Evolutionary conservation across 371 early-diverging fungal species (phyloP), one percentile per base, ranked within the genome.

Genomic region (Globomyces sp.): DNA sequence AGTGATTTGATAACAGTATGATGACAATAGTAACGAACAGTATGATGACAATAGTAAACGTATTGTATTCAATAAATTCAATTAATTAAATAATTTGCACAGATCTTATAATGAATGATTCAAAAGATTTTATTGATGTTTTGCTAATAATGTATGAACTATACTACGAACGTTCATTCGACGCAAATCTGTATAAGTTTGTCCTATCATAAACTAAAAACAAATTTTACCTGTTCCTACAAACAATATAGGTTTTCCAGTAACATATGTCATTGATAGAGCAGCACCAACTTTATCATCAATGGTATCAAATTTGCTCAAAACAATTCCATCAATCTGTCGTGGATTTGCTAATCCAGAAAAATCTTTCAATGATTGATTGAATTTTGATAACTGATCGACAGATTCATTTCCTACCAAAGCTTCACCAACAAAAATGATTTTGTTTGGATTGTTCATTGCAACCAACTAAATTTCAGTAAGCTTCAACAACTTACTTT

Each of bases 351-450:
- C 67, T 68, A 67, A 41, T n/a, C 75, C 67, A 85, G 70, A 24
- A 70, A 89, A 94, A 67, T 96, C 96, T 70, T 91, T 87, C 42
- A 99, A 80, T 1, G 95, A 94, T 64, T 90, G 91, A 83, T 99
- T 99, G 85, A 99, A 99, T 80, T 96, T 96, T 34, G 88, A 89
- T 63, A 99, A 83, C 79, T 99, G 99, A 74, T 98, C 95, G 11
- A 99, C 90, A 4, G 97, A 93, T 78, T 99, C 99, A 71, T 94
- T 96, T 49, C 99, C 99, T 9, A 99, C 98, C 13, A 99, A 78
- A 1, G 99, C 99, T 82, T 99, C 99, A 48, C 99, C 99, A 5
- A 99, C 99, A 86, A 98, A 99, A 65, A 99, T 84, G 68, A 99
- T 92, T 81, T 98, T 97, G 83, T 99, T 95, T 0, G 99, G 98